phyloP scores from a whole-genome alignment of 345 rosid species.

The Pistacia atlantica region DNA sequence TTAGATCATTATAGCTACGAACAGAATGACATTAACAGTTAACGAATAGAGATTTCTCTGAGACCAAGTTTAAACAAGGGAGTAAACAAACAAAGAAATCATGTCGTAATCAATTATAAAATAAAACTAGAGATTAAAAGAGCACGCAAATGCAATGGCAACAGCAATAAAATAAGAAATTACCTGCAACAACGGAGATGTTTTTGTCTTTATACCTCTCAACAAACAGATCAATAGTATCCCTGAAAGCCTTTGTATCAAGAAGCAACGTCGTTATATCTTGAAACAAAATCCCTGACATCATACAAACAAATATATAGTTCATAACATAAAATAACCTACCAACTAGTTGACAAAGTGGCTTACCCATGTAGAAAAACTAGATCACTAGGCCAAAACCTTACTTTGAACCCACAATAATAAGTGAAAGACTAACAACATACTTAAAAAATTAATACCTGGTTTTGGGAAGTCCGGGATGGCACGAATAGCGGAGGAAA shows the following conservation, averaged over 20 bases:
- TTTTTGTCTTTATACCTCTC: slow-evolving; percentile 67
- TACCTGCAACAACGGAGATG: slow-evolving; percentile 86
- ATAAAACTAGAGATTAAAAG: not conserved
- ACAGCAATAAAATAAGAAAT: not conserved
- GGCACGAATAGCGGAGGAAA: slow-evolving; percentile 73
- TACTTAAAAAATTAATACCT: slow-evolving; percentile 40
- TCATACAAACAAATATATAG: not conserved
- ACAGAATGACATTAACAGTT: too few species aligned
- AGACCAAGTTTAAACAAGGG: not conserved
- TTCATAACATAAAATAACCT: not conserved
- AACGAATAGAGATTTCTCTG: not conserved
- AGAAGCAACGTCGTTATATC: slow-evolving; percentile 85
- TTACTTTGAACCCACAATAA: not conserved
- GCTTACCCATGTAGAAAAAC: not conserved
- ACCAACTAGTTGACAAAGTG: not conserved
- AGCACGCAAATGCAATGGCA: not conserved
- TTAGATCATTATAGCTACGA: not conserved
- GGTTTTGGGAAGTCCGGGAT: slow-evolving; percentile 95
- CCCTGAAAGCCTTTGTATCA: slow-evolving; percentile 67
- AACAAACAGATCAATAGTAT: slow-evolving; percentile 82
- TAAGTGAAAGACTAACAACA: not conserved
- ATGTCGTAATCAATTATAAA: not conserved
- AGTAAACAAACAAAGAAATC: not conserved
- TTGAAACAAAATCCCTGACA: slow-evolving; percentile 85
- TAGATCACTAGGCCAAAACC: not conserved